Evolutionary conservation across 192 early-diverging fungal species (phyloP), one percentile per base, ranked within the genome.

Genomic region (Umbelopsis sp.): DNA sequence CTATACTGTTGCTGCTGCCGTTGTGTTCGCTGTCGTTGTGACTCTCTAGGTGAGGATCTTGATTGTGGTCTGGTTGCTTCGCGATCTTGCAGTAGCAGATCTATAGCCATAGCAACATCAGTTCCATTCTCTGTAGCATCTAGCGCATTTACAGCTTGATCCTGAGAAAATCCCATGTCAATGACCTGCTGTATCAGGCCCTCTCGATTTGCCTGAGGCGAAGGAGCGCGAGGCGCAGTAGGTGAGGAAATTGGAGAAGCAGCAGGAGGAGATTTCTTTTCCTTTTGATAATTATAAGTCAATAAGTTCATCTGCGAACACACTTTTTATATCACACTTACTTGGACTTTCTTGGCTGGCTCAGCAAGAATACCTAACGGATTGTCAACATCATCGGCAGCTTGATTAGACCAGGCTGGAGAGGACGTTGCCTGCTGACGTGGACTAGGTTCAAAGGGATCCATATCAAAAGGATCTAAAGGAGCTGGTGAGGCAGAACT

Each of bases 91-190:
- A 86, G 58, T 10, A 88, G 55, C 25, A 86, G 73, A 30, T 83
- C 86, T 58, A 88, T 78, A 18, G 83, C 84, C 15, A 74, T 68
- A 33, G 86, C 80, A 6, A 88, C 77, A 51, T 91, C 86, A 0
- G 86, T 82, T n/a, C 90, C 84, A 64, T 78, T 86, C 13, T 84
- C 85, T 1, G 89, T 84, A 44, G 89, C 90, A 35, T 84, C 85
- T 52, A 97, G 74, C 4, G 96, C 94, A 20, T 82, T 71, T 49
- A 73, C 80, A 1, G 94, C 88, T 64, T 87, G 81, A 8, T 86
- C 84, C 0, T 76, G 77, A 21, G 90, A 83, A 72, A 95, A 97
- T 1, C 94, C 94, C 88, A 94, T 93, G 27, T 86, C 87, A 15
- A 89, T 85, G 46, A 97, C 83, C 78, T 91, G 85, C 4, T 91